Conservation (phyloP, 2,329 filamentous ascomycete genomes). For the Aspergillus latus region DNA sequence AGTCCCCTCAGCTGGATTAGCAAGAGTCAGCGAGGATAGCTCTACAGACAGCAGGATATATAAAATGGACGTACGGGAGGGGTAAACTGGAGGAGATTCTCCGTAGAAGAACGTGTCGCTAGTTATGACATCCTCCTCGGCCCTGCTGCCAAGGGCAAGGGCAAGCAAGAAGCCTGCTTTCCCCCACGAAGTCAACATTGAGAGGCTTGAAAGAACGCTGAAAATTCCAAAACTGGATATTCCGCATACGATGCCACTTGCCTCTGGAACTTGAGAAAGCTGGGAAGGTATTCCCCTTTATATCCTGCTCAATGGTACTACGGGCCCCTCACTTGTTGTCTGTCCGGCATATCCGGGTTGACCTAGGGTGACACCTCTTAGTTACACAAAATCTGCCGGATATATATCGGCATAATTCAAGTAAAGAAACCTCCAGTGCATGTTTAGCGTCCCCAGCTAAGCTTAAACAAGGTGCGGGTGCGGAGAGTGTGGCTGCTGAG, state of each 20-base stretch:
- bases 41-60: background rate
- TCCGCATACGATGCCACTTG: too few species aligned
- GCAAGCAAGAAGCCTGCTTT: background rate
- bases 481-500: background rate
- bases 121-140: background rate
- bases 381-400: background rate
- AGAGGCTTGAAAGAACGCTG: background rate
- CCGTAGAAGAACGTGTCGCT: background rate
- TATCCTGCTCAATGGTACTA: background rate
- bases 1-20: background rate
- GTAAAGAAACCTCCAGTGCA: background rate
- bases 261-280: too few species aligned
- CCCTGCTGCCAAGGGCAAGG: background rate
- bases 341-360: background rate
- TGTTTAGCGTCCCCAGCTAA: background rate
- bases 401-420: background rate
- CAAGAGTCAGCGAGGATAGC: background rate
- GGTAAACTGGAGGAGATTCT: constrained; percentile 2
- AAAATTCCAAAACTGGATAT: too few species aligned
- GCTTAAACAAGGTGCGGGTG: background rate
- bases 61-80: background rate
- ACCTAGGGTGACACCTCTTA: background rate
- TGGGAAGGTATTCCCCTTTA: too few species aligned
- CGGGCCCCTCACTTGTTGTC: background rate
- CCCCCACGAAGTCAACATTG: background rate